Evolutionary conservation across 2,329 filamentous ascomycete genomes (phyloP), one percentile per base, ranked within the genome.

Genomic region (Purpureocillium takamizusanense): DNA sequence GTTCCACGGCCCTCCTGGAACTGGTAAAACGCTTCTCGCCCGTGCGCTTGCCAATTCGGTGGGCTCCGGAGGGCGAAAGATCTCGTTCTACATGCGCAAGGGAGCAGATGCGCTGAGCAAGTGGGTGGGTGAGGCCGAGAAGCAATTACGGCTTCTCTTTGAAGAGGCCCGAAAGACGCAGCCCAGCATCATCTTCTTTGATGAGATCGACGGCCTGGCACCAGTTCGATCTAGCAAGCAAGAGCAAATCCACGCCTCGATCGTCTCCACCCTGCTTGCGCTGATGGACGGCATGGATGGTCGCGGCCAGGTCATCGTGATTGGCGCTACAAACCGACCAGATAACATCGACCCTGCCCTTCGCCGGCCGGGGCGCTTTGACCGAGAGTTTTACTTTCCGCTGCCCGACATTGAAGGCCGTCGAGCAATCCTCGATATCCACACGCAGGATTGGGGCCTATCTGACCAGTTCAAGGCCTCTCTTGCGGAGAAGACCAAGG

Each of bases 31-130:
- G 11, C 70, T 98, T n/a, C 76, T 98, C 43, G 92, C 94, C 37
- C 79, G 92, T 52, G 92, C 92, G 31, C 70, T 98, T 34, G 89
- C 94, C 36, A 94, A 92, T 40, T 94, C 86, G 44, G 83, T 95
- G 42, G 89, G 87, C 46, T 79, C 84, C 11, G 84, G 90, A 36
- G 90, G 90, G 16, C 82, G 83, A 48, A 97, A 97, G 59, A 92
- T 98, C 46, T 97, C 89, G 0, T 98, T 98, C 52, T 98, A 97
- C 63, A 98, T 98, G 92, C 83, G 92, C 43, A 98, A 98, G 63
- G 94, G 92, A 56, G 94, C 92, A 17, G 92, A 98, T 72, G 89
- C 89, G 13, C 69, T 98, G 45, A 95, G 89, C 62, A 98, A 98
- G 63, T 98, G 92, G 92, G 92, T 98, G 37, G 92, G 92, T 56